phyloP scores from a whole-genome alignment of 352 stramenopile species.

The Phytophthora europaea region DNA sequence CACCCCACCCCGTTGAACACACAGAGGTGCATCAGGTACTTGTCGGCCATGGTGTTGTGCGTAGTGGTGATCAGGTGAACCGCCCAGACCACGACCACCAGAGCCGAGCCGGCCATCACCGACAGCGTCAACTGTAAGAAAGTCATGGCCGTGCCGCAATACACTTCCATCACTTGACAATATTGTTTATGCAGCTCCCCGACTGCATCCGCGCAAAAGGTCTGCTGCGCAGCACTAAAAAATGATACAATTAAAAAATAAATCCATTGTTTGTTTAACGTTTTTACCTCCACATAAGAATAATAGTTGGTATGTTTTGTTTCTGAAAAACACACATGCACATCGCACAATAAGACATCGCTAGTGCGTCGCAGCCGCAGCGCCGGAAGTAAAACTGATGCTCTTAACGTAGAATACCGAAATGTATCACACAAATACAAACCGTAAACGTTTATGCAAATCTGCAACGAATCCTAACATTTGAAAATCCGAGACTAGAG shows the following conservation, averaged over 20 bases:
- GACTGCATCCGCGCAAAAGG: constrained; percentile 61
- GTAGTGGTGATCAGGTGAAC: constrained; percentile 60
- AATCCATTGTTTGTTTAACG: background rate
- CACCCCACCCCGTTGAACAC: constrained; percentile 65
- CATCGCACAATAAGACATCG: too few relatives aligned
- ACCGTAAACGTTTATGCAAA: too few relatives aligned
- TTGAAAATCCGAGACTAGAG: too few relatives aligned
- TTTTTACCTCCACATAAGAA: background rate
- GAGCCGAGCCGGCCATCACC: constrained; percentile 52
- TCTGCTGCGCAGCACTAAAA: constrained; percentile 38
- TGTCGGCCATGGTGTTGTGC: constrained; percentile 71
- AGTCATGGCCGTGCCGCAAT: constrained; percentile 67
- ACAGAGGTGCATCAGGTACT: constrained; percentile 79
- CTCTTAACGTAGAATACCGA: too few relatives aligned
- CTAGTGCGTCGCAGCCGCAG: too few relatives aligned
- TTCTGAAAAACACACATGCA: too few relatives aligned
- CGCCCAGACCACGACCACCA: constrained; percentile 63
- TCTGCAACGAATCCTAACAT: too few relatives aligned
- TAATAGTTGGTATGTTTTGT: background rate
- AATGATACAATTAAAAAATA: background rate
- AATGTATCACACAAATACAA: too few relatives aligned
- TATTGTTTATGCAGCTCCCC: constrained; percentile 82
- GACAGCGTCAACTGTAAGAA: constrained; percentile 72
- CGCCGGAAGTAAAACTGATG: too few relatives aligned
- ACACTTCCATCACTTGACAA: constrained; percentile 77